phyloP scores from a whole-genome alignment of 306 rosid species.

The Prunus campanulata region DNA sequence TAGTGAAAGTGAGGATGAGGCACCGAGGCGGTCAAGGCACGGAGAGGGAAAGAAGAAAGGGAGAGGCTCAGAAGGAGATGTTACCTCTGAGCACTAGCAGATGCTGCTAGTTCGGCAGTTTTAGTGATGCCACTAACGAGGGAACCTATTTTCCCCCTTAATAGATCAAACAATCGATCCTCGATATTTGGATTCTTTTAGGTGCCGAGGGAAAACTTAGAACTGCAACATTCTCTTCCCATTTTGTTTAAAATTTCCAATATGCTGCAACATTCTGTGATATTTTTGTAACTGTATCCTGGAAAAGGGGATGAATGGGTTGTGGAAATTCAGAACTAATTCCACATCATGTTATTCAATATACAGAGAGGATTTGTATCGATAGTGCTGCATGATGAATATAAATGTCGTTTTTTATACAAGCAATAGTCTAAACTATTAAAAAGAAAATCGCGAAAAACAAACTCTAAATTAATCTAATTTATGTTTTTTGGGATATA shows the following conservation, averaged over 20 bases:
- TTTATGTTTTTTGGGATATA: too few species aligned
- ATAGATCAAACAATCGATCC: background rate
- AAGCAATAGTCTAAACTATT: too few species aligned
- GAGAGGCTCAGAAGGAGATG: slow-evolving; percentile 62
- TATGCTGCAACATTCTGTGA: background rate
- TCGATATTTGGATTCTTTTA: slow-evolving; percentile 12
- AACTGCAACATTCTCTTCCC: background rate
- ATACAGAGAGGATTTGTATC: too few species aligned
- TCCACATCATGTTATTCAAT: background rate
- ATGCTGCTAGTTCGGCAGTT: slow-evolving; percentile 19
- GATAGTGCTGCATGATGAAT: too few species aligned
- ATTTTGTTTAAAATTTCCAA: background rate
- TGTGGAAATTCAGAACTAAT: background rate
- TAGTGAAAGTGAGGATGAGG: slow-evolving; percentile 95
- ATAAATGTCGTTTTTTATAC: too few species aligned
- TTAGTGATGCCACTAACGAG: slow-evolving; percentile 28
- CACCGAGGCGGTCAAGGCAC: slow-evolving; percentile 94
- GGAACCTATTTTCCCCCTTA: slow-evolving; percentile 26
- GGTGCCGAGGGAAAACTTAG: slow-evolving; percentile 12
- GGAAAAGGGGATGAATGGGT: slow-evolving; percentile 4
- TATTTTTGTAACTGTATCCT: slow-evolving; percentile 16
- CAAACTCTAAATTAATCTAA: too few species aligned
- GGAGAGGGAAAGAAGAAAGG: slow-evolving; percentile 94
- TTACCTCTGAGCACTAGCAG: slow-evolving; percentile 45
- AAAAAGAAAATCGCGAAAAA: too few species aligned